Evolutionary conservation across 78 protist species (phyloP).

Genomic region (Polysphondylium violaceum): DNA sequence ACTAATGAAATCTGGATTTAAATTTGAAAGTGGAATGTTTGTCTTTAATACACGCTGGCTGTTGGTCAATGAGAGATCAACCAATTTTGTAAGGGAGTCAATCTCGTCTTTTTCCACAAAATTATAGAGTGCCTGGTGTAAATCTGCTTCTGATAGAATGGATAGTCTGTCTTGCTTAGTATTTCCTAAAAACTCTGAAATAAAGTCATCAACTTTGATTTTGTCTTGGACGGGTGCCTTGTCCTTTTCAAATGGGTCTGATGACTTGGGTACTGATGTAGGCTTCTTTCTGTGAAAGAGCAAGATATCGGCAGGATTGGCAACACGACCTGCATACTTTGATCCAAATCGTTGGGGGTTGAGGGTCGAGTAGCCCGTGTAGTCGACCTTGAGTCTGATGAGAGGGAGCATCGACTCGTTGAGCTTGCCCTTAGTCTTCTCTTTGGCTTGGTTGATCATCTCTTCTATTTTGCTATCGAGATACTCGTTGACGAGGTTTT

Average conservation of each 20-base stretch:
- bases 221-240: conserved; percentile 34
- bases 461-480: conserved; percentile 27
- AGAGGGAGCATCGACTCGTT: conserved; percentile 52
- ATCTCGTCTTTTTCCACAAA: conserved; percentile 81
- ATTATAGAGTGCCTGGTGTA: conserved; percentile 43
- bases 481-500: conserved; percentile 26
- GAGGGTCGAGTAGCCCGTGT: conserved; percentile 72
- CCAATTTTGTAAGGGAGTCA: conserved; percentile 51
- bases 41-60: neutral
- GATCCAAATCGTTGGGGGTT: conserved; percentile 88
- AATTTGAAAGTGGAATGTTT: conserved; percentile 16
- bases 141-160: conserved; percentile 68
- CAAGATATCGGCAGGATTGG: conserved; percentile 89
- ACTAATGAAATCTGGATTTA: conserved; percentile 10
- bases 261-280: neutral
- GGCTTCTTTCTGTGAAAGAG: conserved; percentile 68
- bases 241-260: neutral
- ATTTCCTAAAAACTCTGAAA: conserved; percentile 50
- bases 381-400: conserved; percentile 68
- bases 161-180: conserved; percentile 31
- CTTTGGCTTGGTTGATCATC: conserved; percentile 27
- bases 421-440: conserved; percentile 11
- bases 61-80: conserved; percentile 9
- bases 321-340: conserved; percentile 84
- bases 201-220: conserved; percentile 76